Conservation (phyloP, 306 rosid genomes). For the Begonia peltatifolia region DNA sequence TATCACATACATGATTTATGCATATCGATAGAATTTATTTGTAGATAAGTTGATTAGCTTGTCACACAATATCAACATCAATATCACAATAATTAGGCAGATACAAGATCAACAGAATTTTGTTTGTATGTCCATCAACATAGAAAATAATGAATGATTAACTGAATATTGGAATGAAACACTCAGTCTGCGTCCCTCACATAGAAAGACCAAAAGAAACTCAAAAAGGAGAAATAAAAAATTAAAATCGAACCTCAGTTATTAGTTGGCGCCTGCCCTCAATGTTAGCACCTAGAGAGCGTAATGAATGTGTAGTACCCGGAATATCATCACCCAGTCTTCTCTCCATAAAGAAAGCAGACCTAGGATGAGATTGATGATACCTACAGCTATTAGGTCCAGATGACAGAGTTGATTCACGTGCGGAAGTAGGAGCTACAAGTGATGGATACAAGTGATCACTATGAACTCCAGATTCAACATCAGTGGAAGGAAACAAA, state of each 20-base stretch:
- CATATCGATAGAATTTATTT: too few relatives aligned
- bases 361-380: conserved; percentile 42
- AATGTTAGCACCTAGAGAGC: conserved; percentile 44
- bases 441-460: conserved; percentile 32
- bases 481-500: conserved; percentile 45
- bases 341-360: conserved; percentile 43
- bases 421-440: conserved; percentile 33
- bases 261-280: conserved; percentile 74
- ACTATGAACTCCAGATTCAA: conserved; percentile 38
- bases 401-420: conserved; percentile 24
- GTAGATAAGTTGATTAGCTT: too few relatives aligned
- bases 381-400: conserved; percentile 23
- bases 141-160: too few relatives aligned
- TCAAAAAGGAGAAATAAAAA: conserved; percentile 7
- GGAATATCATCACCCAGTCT: conserved; percentile 48
- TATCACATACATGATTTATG: too few relatives aligned
- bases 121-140: too few relatives aligned
- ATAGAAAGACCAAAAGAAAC: background rate
- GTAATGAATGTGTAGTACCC: conserved; percentile 37
- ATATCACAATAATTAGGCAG: too few relatives aligned
- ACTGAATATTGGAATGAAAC: too few relatives aligned
- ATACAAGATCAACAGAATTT: too few relatives aligned
- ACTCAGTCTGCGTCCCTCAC: too few relatives aligned
- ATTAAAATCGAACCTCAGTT: conserved; percentile 47
- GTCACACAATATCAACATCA: too few relatives aligned